phyloP scores from a whole-genome alignment of 1,284 basidiomycete genomes.

The Taiwanofungus camphoratus region DNA sequence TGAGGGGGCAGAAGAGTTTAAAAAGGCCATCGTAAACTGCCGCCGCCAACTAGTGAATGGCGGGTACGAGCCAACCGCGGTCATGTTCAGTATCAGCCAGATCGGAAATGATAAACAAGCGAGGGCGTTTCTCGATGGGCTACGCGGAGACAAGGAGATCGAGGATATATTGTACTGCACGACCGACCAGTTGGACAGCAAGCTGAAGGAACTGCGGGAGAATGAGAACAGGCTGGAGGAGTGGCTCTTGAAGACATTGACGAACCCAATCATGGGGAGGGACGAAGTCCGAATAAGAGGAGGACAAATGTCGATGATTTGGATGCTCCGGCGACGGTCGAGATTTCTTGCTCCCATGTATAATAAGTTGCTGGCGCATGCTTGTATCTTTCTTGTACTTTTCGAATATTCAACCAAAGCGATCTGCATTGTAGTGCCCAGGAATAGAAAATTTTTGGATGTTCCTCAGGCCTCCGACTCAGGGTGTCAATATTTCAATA shows the following conservation, averaged over 20 bases:
- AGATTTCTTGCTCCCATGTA: no score
- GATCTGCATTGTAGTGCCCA: no score
- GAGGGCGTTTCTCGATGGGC: constrained; percentile 29
- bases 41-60: background rate
- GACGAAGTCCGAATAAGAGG: no score
- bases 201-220: constrained; percentile 3
- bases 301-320: no score
- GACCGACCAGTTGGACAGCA: constrained; percentile 12
- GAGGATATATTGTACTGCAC: constrained; percentile 29
- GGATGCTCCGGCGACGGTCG: no score
- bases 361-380: no score
- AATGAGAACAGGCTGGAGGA: constrained; percentile 6
- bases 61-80: constrained; percentile 5
- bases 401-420: no score
- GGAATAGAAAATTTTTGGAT: no score
- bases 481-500: no score
- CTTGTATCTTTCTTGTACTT: no score
- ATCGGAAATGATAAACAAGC: constrained; percentile 6
- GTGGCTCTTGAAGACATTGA: constrained; percentile 6
- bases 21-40: constrained; percentile 5
- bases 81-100: constrained; percentile 12
- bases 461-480: no score
- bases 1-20: background rate
- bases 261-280: constrained; percentile 2
- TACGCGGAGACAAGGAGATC: constrained; percentile 28